A percentile compares a stretch with the other conserved stretches of the same genome.
phyloP scores from a whole-genome alignment of 768 basidiomycete species.

The Serpula lacrymans region DNA sequence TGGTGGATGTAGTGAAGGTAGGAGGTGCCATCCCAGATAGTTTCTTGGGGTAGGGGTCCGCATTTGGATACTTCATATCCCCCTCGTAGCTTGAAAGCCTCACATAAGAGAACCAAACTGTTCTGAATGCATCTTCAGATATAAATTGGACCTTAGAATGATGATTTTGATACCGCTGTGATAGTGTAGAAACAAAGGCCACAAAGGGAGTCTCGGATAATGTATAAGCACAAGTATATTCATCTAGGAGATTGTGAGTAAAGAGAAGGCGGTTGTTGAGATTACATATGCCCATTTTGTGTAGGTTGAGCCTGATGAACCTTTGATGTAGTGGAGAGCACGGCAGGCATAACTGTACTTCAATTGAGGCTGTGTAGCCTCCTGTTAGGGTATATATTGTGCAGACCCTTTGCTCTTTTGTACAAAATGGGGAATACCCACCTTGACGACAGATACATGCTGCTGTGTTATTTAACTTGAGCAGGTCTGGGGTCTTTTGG shows the following conservation, averaged over 20 bases:
- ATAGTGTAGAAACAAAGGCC: conserved; percentile 20
- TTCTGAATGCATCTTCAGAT: conserved; percentile 25
- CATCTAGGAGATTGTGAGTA: conserved; percentile 31
- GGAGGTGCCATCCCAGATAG: no score
- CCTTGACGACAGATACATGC: no score
- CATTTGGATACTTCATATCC: conserved; percentile 26
- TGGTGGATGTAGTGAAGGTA: conserved; percentile 16
- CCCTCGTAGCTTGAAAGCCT: conserved; percentile 15
- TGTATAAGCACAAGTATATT: conserved; percentile 29
- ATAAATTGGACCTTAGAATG: conserved; percentile 18
- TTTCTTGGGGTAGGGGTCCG: conserved; percentile 23
- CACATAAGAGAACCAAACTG: conserved; percentile 34
- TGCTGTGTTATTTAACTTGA: no score
- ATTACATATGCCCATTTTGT: conserved; percentile 29
- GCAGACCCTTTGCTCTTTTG: no score
- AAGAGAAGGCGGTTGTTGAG: conserved; percentile 29
- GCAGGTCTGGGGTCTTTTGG: no score
- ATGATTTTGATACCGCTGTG: conserved; percentile 16
- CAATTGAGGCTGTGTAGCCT: no score
- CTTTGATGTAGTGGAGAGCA: no score
- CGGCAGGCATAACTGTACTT: no score
- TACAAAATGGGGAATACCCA: no score
- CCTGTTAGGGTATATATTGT: no score
- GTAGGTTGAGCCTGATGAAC: conserved; percentile 30
- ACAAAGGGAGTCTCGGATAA: conserved; percentile 34